Conservation (phyloP, 73 alveolate species). For the Symbiodinium natans region DNA sequence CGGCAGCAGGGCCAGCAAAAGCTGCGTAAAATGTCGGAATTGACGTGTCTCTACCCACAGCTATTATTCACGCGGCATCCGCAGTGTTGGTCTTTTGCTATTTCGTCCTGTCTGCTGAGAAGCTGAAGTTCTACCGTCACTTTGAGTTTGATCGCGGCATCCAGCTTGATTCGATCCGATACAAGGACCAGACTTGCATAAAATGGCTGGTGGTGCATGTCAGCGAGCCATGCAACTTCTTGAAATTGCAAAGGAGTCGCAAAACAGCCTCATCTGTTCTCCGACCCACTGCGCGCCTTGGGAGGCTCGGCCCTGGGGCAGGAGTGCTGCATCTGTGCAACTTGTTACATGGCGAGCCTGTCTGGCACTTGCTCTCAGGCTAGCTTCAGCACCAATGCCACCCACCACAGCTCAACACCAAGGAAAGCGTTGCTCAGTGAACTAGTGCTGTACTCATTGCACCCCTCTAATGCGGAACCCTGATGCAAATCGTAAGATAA, state of each 20-base stretch:
- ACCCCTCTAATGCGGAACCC: too few species aligned
- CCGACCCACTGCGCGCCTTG: neutral
- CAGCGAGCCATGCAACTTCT: neutral
- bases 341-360: neutral
- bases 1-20: too few species aligned
- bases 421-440: neutral
- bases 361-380: neutral
- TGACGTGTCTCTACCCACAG: too few species aligned
- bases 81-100: neutral
- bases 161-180: slow-evolving; percentile 21
- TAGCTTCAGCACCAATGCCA: neutral
- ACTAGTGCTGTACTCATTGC: too few species aligned
- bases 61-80: too few species aligned
- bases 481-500: too few species aligned
- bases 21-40: too few species aligned
- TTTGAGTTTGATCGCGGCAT: slow-evolving; percentile 59
- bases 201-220: too few species aligned
- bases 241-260: neutral
- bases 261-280: neutral
- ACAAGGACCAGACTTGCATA: neutral
- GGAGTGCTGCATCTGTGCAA: neutral
- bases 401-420: neutral
- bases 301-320: too few species aligned
- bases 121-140: slow-evolving; percentile 64
- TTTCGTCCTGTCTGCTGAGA: neutral